Evolutionary conservation across 768 basidiomycete species (phyloP), one percentile per base, ranked within the genome.

Genomic region (Pleurotus cornucopiae): DNA sequence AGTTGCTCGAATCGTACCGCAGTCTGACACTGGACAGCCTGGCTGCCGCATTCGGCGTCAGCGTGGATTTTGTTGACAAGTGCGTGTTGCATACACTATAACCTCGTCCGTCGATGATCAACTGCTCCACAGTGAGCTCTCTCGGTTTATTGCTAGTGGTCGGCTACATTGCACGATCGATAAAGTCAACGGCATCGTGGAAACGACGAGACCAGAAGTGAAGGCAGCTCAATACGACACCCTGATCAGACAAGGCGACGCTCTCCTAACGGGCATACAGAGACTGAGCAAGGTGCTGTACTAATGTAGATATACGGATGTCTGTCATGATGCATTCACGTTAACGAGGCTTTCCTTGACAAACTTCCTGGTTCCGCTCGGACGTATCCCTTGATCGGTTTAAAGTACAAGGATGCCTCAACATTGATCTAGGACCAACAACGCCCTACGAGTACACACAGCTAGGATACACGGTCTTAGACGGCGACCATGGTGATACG

Each of bases 101-200:
- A 25, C 5, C 40, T 38, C 16, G 23, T 48, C 43, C 25, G 39
- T 57, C 38, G 25, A 46, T 49, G 46, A 21, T 16, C 38, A 16
- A 5, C 46, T 20, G 48, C 46, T 38, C 11, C 39, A 14, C 58
- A 94, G 92, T 62, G 95, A 99, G 65, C 78, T 98, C 37, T 91
- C 92, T 26, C 82, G 86, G 5, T 96, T 98, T 75, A 98, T 99
- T 62, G 88, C 94, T 13, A 82, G 83, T 12, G 89, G 90, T 20
- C 79, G 96, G 9, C 71, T 99, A 49, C 85, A 91, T 64, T 90
- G 88, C 62, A 85, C 86, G 1, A 98, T 98, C 58, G 95, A 98
- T 77, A 91, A 92, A 64, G 96, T 98, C n/a, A 80, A 88, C 56
- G 92, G 94, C 0, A 81, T 98, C 38, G 94, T 98, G 13, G 91